These are phyloP conservation scores for Dendrobium chrysotoxum DNA, from an alignment of 106 monocot genomes.

Conservation along the genomic window DNA sequence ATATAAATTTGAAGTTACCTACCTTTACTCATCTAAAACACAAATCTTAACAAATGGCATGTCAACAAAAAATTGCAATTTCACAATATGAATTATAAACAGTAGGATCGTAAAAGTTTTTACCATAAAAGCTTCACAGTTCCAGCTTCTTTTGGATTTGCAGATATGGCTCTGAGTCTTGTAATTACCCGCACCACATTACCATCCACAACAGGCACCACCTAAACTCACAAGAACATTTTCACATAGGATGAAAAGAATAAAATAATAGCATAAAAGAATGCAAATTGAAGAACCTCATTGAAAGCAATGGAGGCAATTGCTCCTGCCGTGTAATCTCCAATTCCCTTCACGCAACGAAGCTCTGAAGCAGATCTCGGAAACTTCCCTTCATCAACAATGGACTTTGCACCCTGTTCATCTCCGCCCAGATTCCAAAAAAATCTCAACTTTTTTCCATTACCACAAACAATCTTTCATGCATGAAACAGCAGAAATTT, in stretches of 20 bases:
- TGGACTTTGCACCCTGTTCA: conserved; percentile 67
- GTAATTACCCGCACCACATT: conserved; percentile 93
- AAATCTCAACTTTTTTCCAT: not conserved
- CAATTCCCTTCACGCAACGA: conserved; percentile 61
- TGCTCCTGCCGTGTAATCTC: conserved; percentile 92
- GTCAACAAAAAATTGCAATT: not conserved
- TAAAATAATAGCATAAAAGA: not conserved
- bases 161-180: conserved; percentile 80
- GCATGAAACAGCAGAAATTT: not conserved
- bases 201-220: conserved; percentile 94
- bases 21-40: not conserved
- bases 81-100: not conserved
- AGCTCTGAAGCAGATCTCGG: conserved; percentile 67
- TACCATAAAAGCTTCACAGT: conserved; percentile 85
- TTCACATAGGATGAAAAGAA: not conserved
- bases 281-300: conserved; percentile 36
- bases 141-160: conserved; percentile 80
- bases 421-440: not conserved
- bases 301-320: conserved; percentile 97
- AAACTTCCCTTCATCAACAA: conserved; percentile 61
- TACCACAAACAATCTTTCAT: not conserved
- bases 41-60: not conserved
- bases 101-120: not conserved
- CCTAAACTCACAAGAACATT: conserved; percentile 22
- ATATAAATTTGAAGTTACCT: too few relatives aligned